phyloP scores from a whole-genome alignment of 2,329 filamentous ascomycete genomes.

The Talaromyces islandicus region DNA sequence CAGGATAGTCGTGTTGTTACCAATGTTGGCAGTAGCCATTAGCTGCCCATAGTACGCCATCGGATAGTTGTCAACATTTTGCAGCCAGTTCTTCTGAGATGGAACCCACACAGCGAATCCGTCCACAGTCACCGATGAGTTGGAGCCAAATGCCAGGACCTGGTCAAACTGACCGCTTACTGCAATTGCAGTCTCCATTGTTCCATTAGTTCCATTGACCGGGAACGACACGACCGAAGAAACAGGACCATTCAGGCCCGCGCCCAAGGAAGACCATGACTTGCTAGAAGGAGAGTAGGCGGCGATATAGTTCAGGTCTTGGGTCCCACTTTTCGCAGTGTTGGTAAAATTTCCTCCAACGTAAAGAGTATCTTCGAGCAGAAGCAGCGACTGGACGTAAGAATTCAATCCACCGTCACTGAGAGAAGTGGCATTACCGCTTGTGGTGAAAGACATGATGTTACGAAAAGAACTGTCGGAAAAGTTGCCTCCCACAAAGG shows the following conservation, averaged over 20 bases:
- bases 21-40: conserved; percentile 58
- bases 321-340: conserved; percentile 55
- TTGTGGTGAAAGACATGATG: conserved; percentile 63
- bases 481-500: conserved; percentile 82
- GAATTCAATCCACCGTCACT: conserved; percentile 72
- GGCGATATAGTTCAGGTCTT: conserved; percentile 70
- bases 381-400: conserved; percentile 65
- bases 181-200: conserved; percentile 67
- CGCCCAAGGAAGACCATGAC: conserved; percentile 72
- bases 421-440: conserved; percentile 56
- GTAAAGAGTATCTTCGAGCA: conserved; percentile 63
- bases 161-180: conserved; percentile 74
- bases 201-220: conserved; percentile 67
- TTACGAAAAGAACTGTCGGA: conserved; percentile 63
- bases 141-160: conserved; percentile 61
- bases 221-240: conserved; percentile 66
- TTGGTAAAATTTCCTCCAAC: conserved; percentile 81
- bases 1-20: conserved; percentile 57
- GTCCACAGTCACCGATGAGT: conserved; percentile 54
- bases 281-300: conserved; percentile 64
- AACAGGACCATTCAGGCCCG: conserved; percentile 77
- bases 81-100: conserved; percentile 77
- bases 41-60: conserved; percentile 68
- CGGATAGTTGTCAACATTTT: conserved; percentile 63
- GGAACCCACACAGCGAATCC: conserved; percentile 93